Conservation (phyloP, 2,329 filamentous ascomycete species). For the Aspergillus jensenii region DNA sequence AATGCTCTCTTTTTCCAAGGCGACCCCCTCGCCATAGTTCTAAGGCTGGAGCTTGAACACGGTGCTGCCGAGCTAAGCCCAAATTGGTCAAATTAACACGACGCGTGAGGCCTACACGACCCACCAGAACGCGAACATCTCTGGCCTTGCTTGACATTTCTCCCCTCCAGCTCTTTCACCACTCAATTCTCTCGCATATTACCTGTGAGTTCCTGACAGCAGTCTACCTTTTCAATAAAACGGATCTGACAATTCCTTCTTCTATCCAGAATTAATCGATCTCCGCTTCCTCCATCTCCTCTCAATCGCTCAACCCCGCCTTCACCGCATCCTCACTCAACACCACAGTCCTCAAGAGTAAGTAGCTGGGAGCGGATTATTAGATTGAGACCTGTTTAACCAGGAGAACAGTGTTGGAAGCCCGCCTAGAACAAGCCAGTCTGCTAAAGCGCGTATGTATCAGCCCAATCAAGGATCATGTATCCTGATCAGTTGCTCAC, state of each 20-base stretch:
- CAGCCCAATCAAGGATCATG: not conserved
- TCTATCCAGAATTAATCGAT: not conserved
- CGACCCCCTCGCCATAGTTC: not conserved
- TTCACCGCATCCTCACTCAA: constrained; percentile 9
- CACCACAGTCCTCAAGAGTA: constrained; percentile 9
- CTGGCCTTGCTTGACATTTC: constrained; percentile 3
- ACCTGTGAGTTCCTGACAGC: constrained; percentile 2
- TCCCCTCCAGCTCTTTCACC: constrained; percentile 3
- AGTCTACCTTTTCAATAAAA: not conserved
- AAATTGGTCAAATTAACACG: constrained; percentile 9
- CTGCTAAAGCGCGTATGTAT: constrained; percentile 85
- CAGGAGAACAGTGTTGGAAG: constrained; percentile 74
- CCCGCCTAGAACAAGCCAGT: constrained; percentile 89
- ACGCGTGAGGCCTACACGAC: constrained; percentile 1
- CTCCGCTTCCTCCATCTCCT: not conserved
- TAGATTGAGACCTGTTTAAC: constrained; percentile 11
- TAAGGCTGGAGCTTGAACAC: not conserved
- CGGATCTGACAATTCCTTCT: not conserved
- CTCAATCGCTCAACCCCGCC: not conserved
- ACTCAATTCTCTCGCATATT: not conserved
- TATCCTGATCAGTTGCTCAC: constrained; percentile 4
- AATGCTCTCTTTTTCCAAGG: not conserved
- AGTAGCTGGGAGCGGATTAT: not conserved
- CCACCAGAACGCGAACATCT: constrained; percentile 11
- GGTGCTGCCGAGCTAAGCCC: not conserved